A percentile compares a stretch with the other conserved stretches of the same genome.
phyloP scores from a whole-genome alignment of 225 moss, liverwort and hornwort species.

The Physcomitrium patens region DNA sequence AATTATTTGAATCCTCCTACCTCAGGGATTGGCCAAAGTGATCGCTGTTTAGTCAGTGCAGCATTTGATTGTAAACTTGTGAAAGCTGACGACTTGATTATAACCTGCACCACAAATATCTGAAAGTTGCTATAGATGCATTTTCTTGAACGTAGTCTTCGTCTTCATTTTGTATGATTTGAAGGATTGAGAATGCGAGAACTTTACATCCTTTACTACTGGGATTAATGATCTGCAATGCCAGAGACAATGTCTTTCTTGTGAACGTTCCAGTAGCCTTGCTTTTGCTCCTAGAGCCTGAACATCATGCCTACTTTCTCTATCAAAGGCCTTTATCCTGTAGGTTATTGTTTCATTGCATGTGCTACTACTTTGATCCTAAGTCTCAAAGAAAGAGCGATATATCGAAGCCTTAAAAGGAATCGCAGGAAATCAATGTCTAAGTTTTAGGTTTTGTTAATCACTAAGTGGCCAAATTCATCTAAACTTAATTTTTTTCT shows the following conservation, averaged over 20 bases:
- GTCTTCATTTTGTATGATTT: neutral
- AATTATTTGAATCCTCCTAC: too few species aligned
- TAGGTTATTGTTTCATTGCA: neutral
- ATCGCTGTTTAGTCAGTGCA: too few species aligned
- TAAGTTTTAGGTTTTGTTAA: too few species aligned
- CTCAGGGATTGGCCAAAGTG: too few species aligned
- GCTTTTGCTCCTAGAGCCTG: neutral
- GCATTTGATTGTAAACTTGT: neutral
- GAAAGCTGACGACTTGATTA: neutral
- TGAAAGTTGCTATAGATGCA: neutral
- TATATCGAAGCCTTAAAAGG: conserved; percentile 6
- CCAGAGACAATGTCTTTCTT: neutral
- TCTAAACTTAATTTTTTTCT: too few species aligned
- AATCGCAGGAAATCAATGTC: conserved; percentile 1
- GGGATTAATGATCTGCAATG: neutral
- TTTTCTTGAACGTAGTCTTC: neutral
- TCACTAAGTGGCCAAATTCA: too few species aligned
- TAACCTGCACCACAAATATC: neutral
- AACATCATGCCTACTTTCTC: neutral
- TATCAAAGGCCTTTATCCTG: neutral
- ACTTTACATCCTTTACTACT: neutral
- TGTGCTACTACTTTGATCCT: neutral
- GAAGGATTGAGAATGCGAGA: neutral
- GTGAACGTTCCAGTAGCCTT: conserved; percentile 2
- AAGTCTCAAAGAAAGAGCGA: conserved; percentile 7